A percentile compares a stretch with the other conserved stretches of the same genome.
Conservation (phyloP, 2,329 filamentous ascomycete genomes). For the Chaetothyriales sp. region DNA sequence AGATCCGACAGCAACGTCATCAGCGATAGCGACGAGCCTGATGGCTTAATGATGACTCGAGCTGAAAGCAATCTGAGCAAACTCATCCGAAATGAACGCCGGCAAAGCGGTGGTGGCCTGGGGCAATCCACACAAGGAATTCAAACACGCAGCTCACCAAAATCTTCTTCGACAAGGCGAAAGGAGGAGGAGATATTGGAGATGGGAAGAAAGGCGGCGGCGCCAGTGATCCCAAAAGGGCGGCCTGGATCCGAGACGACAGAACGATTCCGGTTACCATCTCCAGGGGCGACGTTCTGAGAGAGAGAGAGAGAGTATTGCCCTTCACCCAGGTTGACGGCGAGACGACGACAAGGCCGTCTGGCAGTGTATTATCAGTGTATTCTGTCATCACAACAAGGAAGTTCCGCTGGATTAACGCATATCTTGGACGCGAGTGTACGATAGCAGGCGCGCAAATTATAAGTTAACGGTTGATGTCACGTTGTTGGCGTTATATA, state of each 20-base stretch:
- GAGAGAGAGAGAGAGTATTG: not conserved
- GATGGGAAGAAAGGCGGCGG: not conserved
- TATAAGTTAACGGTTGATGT: not conserved
- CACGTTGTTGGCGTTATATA: not conserved
- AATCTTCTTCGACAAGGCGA: constrained; percentile 1
- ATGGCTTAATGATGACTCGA: constrained; percentile 3
- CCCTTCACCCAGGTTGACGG: not conserved
- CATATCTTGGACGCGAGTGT: not conserved
- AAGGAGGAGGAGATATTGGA: constrained; percentile 5
- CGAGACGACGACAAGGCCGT: constrained; percentile 5
- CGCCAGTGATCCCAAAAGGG: not conserved
- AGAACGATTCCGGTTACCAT: not conserved
- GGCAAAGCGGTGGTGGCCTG: constrained; percentile 9
- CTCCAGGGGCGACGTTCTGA: not conserved
- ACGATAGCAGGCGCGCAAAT: not conserved
- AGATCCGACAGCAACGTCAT: not conserved
- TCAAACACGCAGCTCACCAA: constrained; percentile 3
- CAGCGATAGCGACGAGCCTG: constrained; percentile 5
- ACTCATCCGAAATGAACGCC: constrained; percentile 16
- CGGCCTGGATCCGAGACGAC: not conserved
- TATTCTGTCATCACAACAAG: not conserved
- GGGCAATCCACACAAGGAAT: constrained; percentile 3
- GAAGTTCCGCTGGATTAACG: not conserved
- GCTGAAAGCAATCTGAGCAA: constrained; percentile 18
- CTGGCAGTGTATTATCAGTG: constrained; percentile 6